These are phyloP conservation scores for Theobroma grandiflorum DNA, from an alignment of 441 rosid species.

Conservation along the genomic window DNA sequence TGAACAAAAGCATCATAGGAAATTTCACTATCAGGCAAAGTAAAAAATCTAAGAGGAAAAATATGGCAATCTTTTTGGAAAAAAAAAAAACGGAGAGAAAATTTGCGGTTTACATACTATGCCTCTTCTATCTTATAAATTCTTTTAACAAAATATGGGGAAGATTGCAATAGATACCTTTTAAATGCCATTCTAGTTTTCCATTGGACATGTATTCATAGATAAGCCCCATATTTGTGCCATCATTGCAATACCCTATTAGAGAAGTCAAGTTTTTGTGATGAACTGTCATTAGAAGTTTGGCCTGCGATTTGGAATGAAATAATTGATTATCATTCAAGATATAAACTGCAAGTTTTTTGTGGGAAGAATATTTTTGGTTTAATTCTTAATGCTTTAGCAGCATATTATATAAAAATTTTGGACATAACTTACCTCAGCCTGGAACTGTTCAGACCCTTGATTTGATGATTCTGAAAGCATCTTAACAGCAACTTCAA, in stretches of 20 bases:
- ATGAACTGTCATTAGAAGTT: conserved; percentile 53
- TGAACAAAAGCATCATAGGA: too few species aligned
- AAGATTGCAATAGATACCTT: conserved; percentile 27
- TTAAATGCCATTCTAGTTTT: conserved; percentile 42
- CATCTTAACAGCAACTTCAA: conserved; percentile 50
- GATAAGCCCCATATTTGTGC: conserved; percentile 42
- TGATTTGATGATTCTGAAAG: conserved; percentile 43
- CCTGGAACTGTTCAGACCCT: conserved; percentile 48
- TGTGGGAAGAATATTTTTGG: background rate
- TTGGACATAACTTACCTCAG: conserved; percentile 36
- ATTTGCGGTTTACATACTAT: background rate
- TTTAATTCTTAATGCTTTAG: background rate
- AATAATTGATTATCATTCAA: background rate
- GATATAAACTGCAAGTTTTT: background rate
- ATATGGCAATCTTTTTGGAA: background rate
- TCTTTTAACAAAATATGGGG: background rate
- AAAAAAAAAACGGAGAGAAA: background rate
- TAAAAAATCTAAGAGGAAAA: too few species aligned
- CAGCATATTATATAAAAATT: background rate
- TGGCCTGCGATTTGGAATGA: conserved; percentile 32
- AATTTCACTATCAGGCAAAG: too few species aligned
- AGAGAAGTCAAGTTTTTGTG: conserved; percentile 51
- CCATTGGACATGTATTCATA: conserved; percentile 58
- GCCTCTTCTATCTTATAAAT: background rate
- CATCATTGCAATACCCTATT: conserved; percentile 52